Evolutionary conservation across 495 filamentous ascomycete genomes (phyloP).

Genomic region (Aspergillus incahuasiensis): DNA sequence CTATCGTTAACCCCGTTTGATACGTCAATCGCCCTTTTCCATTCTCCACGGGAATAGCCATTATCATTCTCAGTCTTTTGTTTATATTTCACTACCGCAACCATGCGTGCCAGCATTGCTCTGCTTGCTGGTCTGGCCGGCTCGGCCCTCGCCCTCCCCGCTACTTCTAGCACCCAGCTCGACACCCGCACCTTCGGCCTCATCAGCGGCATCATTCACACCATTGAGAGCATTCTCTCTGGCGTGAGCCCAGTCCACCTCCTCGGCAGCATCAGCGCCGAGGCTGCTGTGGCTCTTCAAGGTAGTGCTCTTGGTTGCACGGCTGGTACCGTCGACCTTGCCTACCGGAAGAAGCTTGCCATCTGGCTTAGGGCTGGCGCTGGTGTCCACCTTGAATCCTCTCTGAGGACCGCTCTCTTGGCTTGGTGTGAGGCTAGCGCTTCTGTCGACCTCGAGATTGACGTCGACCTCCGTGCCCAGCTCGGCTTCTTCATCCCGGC

Average conservation of each 20-base stretch:
- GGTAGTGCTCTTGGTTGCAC: slow-evolving; percentile 39
- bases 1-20: slow-evolving; percentile 33
- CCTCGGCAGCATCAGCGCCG: slow-evolving; percentile 31
- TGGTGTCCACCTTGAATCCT: slow-evolving; percentile 20
- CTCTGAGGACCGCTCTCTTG: slow-evolving; percentile 27
- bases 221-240: slow-evolving; percentile 26
- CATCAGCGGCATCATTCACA: slow-evolving; percentile 1
- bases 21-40: slow-evolving; percentile 16
- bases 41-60: slow-evolving; percentile 10
- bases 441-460: slow-evolving; percentile 20
- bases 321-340: slow-evolving; percentile 25
- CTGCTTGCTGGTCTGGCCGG: slow-evolving; percentile 39
- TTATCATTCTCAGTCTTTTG: slow-evolving; percentile 12
- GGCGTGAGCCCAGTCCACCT: slow-evolving; percentile 18
- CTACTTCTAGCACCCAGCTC: slow-evolving; percentile 23
- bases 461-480: slow-evolving; percentile 25
- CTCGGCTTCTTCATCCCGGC: slow-evolving; percentile 36
- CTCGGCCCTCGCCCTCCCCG: slow-evolving; percentile 32
- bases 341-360: slow-evolving; percentile 30
- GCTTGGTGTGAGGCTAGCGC: slow-evolving; percentile 27
- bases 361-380: slow-evolving; percentile 30
- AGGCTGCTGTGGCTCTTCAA: slow-evolving; percentile 37
- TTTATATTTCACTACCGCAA: slow-evolving; percentile 15
- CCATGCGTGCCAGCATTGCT: slow-evolving; percentile 36
- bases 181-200: slow-evolving; percentile 30